Base-by-base conservation (phyloP, 2,329 filamentous ascomycete species). In the Venturia nashicola region DNA sequence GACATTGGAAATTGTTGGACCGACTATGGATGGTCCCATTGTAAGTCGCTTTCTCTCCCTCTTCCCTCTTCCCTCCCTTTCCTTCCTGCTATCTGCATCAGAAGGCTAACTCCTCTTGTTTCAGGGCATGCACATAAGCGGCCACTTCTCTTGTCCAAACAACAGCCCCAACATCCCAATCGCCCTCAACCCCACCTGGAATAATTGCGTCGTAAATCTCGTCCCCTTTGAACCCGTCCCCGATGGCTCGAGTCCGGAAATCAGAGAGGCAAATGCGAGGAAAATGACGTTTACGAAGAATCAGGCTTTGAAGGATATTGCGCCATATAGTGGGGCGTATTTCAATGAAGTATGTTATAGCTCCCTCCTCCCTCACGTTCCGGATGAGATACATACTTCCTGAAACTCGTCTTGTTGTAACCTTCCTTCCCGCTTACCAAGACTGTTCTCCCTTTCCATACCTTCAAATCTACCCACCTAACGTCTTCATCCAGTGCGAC, bases 241-340 rank as follows among this genome's bases (percentile, higher is more conserved):
- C 46, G 61, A 63, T 16, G 48, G 48, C n/a, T 46, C 43, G 5
- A 20, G 43, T 9, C 46, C 27, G 3, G 48, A 43, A 8, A 46
- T 63, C 9, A 9, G n/a, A 27, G 61, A 63, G 12, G 51, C 43
- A 20, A 42, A 42, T 8, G 36, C 36, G 11, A 23, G 51, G 34
- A 32, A 57, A 20, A 54, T 57, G 51, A 54, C 36, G 7, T 51
- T 42, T 18, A 51, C 46, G n/a, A 54, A 63, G 20, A 27, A 46
- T 34, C 51, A 63, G 12, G 61, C 61, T 7, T 43, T 64, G 36
- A 44, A 42, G 40, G 54, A 65, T 14, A 14, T 65, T 4, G 42
- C 40, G 5, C 63, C 63, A 20, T 39, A 65, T 7, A 36, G 39
- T 16, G 63, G 63, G 9, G 59, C 59, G n/a, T 65, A 65, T 39